Conservation (phyloP, 495 filamentous ascomycete genomes). For the Umbilicaria muhlenbergii region DNA sequence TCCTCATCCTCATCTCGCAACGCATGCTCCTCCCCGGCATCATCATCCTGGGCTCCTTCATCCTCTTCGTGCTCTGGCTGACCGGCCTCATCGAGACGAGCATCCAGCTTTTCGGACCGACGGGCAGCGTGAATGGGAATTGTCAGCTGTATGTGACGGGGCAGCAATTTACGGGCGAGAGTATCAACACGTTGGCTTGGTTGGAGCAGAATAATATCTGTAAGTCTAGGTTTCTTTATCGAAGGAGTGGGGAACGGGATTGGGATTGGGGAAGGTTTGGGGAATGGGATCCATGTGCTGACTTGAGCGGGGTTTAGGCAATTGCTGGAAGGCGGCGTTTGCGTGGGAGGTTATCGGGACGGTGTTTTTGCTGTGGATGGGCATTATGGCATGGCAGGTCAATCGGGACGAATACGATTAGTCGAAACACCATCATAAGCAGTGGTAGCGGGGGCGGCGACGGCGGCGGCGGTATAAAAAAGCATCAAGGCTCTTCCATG, state of each 20-base stretch:
- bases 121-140: slow-evolving; percentile 58
- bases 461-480: no score
- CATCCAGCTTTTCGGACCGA: slow-evolving; percentile 76
- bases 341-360: slow-evolving; percentile 57
- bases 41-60: slow-evolving; percentile 81
- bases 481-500: no score
- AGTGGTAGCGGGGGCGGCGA: no score
- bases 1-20: slow-evolving; percentile 59
- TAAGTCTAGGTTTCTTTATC: no score
- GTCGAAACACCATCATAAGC: no score
- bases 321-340: slow-evolving; percentile 45
- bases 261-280: neutral
- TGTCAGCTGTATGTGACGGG: slow-evolving; percentile 61
- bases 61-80: slow-evolving; percentile 85
- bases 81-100: slow-evolving; percentile 81
- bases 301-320: slow-evolving; percentile 18
- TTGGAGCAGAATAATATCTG: slow-evolving; percentile 79
- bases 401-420: slow-evolving; percentile 43
- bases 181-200: slow-evolving; percentile 62
- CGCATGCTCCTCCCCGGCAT: slow-evolving; percentile 75
- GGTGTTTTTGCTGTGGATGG: slow-evolving; percentile 88
- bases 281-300: neutral
- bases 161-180: slow-evolving; percentile 40
- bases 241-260: neutral
- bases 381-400: slow-evolving; percentile 83